Evolutionary conservation across 805 yeast species (phyloP).

Genomic region (Candida sphagnicola): DNA sequence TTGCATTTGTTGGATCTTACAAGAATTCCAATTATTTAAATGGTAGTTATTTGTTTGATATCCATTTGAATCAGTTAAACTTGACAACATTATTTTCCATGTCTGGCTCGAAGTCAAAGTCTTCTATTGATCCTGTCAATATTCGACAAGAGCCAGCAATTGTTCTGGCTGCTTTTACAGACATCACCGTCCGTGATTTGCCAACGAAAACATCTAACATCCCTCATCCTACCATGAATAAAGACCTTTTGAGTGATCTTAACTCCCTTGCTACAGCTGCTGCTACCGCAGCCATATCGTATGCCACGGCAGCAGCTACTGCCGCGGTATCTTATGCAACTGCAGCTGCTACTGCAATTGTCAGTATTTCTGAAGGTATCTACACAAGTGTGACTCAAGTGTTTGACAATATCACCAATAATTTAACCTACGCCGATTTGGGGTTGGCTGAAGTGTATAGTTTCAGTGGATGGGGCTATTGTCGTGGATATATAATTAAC

Average conservation of each 20-base stretch:
- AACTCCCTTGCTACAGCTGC: constrained; percentile 10
- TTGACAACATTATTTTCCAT: constrained; percentile 13
- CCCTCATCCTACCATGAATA: background rate
- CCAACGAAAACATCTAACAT: background rate
- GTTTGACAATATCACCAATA: constrained; percentile 14
- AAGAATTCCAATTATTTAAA: constrained; percentile 30
- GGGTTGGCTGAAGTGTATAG: constrained; percentile 41
- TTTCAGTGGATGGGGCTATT: constrained; percentile 41
- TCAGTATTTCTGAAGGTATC: constrained; percentile 6
- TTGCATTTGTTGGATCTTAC: constrained; percentile 39
- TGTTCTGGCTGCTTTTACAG: background rate
- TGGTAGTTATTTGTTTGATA: constrained; percentile 29
- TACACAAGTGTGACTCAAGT: constrained; percentile 12
- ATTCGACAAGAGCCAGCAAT: too few relatives aligned
- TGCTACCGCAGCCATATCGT: constrained; percentile 3
- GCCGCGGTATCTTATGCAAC: constrained; percentile 8
- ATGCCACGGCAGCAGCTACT: constrained; percentile 2
- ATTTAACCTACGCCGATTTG: constrained; percentile 23
- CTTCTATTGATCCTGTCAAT: too few relatives aligned
- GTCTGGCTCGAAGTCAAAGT: background rate
- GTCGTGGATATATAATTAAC: constrained; percentile 24
- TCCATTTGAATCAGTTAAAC: constrained; percentile 31
- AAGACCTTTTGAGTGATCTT: constrained; percentile 5
- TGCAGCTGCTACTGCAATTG: constrained; percentile 3
- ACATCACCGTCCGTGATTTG: too few relatives aligned